Base-by-base conservation (phyloP, 768 basidiomycete species). In the Trametes cingulata region DNA sequence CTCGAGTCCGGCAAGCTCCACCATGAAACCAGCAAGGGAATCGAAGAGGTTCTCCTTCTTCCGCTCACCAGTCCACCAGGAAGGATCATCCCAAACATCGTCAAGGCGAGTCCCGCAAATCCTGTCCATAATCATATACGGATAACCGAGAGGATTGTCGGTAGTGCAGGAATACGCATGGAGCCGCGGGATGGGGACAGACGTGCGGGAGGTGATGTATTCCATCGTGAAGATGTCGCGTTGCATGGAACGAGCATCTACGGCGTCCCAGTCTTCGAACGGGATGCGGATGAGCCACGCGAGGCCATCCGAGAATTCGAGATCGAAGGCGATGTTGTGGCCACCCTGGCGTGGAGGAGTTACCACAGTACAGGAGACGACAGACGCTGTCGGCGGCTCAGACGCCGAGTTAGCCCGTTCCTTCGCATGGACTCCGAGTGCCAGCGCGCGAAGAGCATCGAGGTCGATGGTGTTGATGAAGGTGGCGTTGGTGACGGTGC, bases 131-230 rank as follows among this genome's bases (percentile, higher is more conserved):
- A 58, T 17, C 3, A 50, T 51, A 20, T 58, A 58, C 10, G 27
- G 25, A 25, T 42, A n/a, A 6, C 42, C 6, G 1, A 51, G 12
- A 8, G 56, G 17, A 22, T 49, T 57, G 39, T 59, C 40, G 6
- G 36, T 15, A 22, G 43, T 39, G 46, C 52, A 33, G 22, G 57
- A 63, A 45, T 63, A 65, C 14, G 58, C 61, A 53, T 63, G 62
- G 10, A 67, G 37, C 35, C 54, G 13, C 19, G 66, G 64, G 20
- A 67, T 45, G 43, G 67, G 65, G 17, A 68, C 15, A 12, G 54
- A 56, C 3, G 45, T 56, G 2, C 35, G 43, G 2, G 29, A 35
- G 9, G 36, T 13, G 35, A 56, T 25, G 45, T 35, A 56, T 35
- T 47, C 33, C 43, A 56, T 14, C 6, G 43, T 35, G 36, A 47